phyloP scores from a whole-genome alignment of 2,329 filamentous ascomycete species.

The Thelonectria rubi region DNA sequence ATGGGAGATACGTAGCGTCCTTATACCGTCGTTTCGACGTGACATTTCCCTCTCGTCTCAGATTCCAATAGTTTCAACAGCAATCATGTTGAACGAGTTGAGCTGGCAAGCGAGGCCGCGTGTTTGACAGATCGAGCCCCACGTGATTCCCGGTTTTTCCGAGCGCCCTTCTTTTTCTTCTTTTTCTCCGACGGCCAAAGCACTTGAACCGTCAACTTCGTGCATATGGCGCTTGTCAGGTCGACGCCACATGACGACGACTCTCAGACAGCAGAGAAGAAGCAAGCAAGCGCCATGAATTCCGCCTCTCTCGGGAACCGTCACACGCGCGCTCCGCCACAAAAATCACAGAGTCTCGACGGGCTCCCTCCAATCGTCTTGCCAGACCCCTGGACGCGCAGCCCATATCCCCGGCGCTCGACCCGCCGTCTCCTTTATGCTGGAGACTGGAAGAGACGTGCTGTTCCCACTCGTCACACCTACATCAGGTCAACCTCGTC shows the following conservation, averaged over 20 bases:
- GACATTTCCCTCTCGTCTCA: neutral
- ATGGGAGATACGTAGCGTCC: no score
- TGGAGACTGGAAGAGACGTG: neutral
- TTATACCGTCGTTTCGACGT: neutral
- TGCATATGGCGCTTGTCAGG: neutral
- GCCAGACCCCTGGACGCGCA: no score
- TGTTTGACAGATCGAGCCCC: no score
- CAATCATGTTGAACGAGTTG: neutral
- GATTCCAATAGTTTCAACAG: neutral
- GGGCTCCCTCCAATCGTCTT: neutral
- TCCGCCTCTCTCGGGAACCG: neutral
- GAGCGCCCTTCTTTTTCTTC: no score
- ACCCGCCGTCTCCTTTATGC: neutral
- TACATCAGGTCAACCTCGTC: neutral
- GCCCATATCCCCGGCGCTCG: neutral
- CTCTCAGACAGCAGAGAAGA: neutral
- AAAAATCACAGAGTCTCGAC: neutral
- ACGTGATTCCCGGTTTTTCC: no score
- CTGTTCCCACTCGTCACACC: neutral
- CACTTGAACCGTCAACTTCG: no score
- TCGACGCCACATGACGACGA: slow-evolving; percentile 16
- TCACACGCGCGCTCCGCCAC: neutral
- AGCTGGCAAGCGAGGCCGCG: neutral
- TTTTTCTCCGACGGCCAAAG: no score
- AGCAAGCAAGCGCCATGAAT: neutral